Conservation (phyloP, 306 rosid species). For the Quercus parvula region DNA sequence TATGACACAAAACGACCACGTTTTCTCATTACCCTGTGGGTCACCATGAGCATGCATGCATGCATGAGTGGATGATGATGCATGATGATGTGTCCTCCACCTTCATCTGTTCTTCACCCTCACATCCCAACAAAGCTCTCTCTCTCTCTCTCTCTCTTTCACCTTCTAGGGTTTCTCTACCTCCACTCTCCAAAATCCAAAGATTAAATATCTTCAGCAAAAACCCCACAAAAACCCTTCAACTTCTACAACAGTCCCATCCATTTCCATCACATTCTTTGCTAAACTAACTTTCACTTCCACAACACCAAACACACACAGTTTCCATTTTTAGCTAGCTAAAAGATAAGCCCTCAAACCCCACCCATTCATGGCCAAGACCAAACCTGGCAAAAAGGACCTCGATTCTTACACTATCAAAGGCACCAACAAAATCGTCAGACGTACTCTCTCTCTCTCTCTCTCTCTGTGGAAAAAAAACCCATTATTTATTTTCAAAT, state of each 20-base stretch:
- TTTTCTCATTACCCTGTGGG: background rate
- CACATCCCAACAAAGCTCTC: slow-evolving; percentile 23
- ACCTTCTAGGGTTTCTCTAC: slow-evolving; percentile 37
- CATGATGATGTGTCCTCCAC: slow-evolving; percentile 34
- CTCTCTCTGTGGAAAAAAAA: background rate
- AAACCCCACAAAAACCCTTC: slow-evolving; percentile 5
- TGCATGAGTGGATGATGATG: slow-evolving; percentile 9
- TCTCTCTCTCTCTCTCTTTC: background rate
- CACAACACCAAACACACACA: background rate
- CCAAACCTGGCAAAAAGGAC: slow-evolving; percentile 62
- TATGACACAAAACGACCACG: too few relatives aligned
- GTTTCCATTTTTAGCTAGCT: background rate
- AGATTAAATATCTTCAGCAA: background rate
- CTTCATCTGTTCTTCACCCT: slow-evolving; percentile 26
- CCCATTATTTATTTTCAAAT: slow-evolving; percentile 16
- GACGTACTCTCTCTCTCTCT: slow-evolving; percentile 33
- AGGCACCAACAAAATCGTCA: slow-evolving; percentile 60
- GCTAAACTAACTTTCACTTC: background rate
- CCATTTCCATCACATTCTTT: slow-evolving; percentile 5
- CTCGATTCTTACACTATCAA: slow-evolving; percentile 62
- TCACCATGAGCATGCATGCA: background rate
- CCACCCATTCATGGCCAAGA: slow-evolving; percentile 52
- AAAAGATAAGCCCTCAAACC: background rate
- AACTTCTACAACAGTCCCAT: background rate
- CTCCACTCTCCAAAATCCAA: background rate